phyloP scores from a whole-genome alignment of 2,329 filamentous ascomycete genomes.

The Neofusicoccum umdonicola region DNA sequence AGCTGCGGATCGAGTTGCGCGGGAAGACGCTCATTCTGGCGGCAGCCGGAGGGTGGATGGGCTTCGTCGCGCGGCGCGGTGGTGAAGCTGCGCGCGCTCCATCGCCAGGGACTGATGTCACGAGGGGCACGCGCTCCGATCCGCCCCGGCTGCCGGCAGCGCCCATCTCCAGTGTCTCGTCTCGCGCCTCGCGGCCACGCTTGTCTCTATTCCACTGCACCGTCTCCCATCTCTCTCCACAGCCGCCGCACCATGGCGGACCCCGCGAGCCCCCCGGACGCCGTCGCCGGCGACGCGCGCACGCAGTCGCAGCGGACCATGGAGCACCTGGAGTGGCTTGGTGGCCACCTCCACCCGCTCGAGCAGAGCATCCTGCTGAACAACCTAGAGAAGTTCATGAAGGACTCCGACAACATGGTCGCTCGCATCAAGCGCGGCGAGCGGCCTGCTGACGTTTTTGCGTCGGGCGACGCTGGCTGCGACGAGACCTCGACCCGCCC shows the following conservation, averaged over 20 bases:
- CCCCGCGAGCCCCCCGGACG: not conserved
- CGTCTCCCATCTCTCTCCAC: not conserved
- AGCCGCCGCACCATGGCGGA: slow-evolving; percentile 6
- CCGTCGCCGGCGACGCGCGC: not conserved
- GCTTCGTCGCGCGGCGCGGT: not conserved
- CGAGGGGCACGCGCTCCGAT: not conserved
- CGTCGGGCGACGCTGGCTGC: not conserved
- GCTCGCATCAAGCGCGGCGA: slow-evolving; percentile 15
- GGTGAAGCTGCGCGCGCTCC: not conserved
- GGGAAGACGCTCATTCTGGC: slow-evolving; percentile 28
- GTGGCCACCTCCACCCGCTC: slow-evolving; percentile 8
- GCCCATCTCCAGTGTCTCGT: not conserved
- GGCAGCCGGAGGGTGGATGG: not conserved
- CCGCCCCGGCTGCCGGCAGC: not conserved
- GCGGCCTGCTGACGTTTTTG: slow-evolving; percentile 15
- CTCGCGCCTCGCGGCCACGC: not conserved
- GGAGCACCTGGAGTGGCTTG: slow-evolving; percentile 16
- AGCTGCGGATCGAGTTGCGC: slow-evolving; percentile 46
- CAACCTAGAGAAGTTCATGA: slow-evolving; percentile 16
- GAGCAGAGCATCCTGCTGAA: slow-evolving; percentile 15
- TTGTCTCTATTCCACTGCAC: not conserved
- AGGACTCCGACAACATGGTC: slow-evolving; percentile 7
- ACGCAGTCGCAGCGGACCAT: slow-evolving; percentile 1
- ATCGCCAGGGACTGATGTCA: not conserved
- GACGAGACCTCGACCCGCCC: not conserved